Evolutionary conservation across 2,329 filamentous ascomycete species (phyloP), one percentile per base, ranked within the genome.

Genomic region (Dendryphion nanum): DNA sequence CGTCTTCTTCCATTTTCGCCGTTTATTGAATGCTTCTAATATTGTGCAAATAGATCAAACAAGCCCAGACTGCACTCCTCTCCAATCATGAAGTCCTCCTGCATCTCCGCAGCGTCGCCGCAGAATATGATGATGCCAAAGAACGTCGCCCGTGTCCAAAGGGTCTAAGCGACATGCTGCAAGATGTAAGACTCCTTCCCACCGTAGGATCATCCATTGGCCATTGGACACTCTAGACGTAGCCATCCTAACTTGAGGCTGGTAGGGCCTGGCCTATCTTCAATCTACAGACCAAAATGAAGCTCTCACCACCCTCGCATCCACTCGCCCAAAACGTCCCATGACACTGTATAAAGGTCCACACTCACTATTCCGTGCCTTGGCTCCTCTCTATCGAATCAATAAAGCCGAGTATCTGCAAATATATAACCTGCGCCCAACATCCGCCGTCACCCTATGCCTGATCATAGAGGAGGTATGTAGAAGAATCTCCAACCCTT

Each of bases 21-120:
- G n/a, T n/a, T n/a, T n/a, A n/a, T n/a, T n/a, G n/a, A n/a, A n/a
- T n/a, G n/a, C n/a, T n/a, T n/a, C n/a, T n/a, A n/a, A n/a, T n/a
- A n/a, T n/a, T n/a, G n/a, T n/a, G n/a, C 10, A 18, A 28, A 18
- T 38, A 86, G 76, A 78, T 89, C 56, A 68, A 88, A 52, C 83
- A 85, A 56, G 72, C 83, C 3, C 83, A 88, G 59, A 79, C 79
- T 19, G 83, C 82, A 4, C 75, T 83, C 29, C 71, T 89, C 55
- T 79, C 81, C 60, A 89, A 89, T 63, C 83, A 79, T 48, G 85
- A 89, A 71, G 83, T 89, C 47, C 82, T 82, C 53, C 51, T 60
- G 15, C 61, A 65, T 50, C 54, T 66, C 18, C 55, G 45, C 24
- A 36, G 50, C 33, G 57, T 63, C 51, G 52, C 57, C 21, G 58